These are phyloP conservation scores for Meyerozyma carpophila DNA, from an alignment of 1,139 yeast genomes.

Conservation along the genomic window DNA sequence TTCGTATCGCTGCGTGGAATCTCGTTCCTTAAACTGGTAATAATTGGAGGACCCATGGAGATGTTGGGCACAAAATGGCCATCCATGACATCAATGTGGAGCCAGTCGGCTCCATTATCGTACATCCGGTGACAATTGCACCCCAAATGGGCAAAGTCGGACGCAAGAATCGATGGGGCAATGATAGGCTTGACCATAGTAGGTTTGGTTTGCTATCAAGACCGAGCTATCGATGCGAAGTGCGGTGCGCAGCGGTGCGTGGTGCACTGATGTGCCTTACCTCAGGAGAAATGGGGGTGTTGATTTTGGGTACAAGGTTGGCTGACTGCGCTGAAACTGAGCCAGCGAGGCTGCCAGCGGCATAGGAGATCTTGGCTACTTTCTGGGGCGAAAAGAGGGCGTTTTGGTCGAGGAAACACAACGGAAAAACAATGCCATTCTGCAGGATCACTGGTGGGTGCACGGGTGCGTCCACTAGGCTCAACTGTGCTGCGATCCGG, in stretches of 20 bases:
- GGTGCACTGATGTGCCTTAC: background rate
- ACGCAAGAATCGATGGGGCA: constrained; percentile 96
- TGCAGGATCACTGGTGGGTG: no score
- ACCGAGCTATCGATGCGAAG: background rate
- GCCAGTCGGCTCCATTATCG: constrained; percentile 83
- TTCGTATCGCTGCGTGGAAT: constrained; percentile 54
- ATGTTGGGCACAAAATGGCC: constrained; percentile 98
- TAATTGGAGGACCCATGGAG: constrained; percentile 88
- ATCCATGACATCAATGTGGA: constrained; percentile 97
- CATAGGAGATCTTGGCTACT: no score
- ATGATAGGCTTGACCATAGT: constrained; percentile 73
- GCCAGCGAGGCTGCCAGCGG: no score
- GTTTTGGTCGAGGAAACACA: no score
- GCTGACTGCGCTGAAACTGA: no score
- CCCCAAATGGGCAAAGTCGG: constrained; percentile 86
- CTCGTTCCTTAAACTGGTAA: constrained; percentile 68
- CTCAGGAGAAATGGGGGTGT: no score
- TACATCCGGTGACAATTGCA: constrained; percentile 81
- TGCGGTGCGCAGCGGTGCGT: background rate
- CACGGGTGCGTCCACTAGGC: no score
- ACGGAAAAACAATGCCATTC: no score
- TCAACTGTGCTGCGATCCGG: no score
- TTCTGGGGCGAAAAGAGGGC: no score
- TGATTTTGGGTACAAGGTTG: no score
- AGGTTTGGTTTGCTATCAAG: background rate